These are phyloP conservation scores for Plasmodium reichenowi DNA, from an alignment of 169 alveolate species.

Conservation along the genomic window DNA sequence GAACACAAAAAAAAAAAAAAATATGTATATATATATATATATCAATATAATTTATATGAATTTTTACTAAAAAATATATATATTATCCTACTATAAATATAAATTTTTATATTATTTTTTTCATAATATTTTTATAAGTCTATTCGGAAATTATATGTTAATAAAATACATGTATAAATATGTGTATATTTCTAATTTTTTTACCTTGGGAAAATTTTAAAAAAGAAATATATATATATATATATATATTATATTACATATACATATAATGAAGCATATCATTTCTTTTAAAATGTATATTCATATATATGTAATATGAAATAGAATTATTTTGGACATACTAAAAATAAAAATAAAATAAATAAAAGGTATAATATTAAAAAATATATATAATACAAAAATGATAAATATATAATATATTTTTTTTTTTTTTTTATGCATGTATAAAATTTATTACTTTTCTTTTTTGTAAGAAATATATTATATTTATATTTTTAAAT, in stretches of 20 bases:
- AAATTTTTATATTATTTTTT: background rate
- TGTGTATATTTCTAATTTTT: too few relatives aligned
- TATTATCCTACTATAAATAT: background rate
- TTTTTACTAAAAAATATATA: background rate
- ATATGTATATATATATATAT: background rate
- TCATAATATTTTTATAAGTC: background rate
- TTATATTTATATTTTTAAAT: too few relatives aligned
- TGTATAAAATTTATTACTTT: constrained; percentile 28
- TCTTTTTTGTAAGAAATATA: background rate
- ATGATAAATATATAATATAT: constrained; percentile 2
- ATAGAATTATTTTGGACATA: constrained; percentile 40
- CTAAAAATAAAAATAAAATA: constrained; percentile 13
- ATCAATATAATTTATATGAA: constrained; percentile 9
- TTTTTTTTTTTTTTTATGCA: background rate
- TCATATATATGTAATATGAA: background rate
- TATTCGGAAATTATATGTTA: background rate
- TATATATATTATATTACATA: constrained; percentile 7
- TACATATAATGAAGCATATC: background rate
- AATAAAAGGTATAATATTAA: background rate
- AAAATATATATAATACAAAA: constrained; percentile 18
- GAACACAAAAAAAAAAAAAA: background rate
- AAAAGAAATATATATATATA: constrained; percentile 1
- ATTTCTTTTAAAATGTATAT: background rate
- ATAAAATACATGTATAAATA: constrained; percentile 14
- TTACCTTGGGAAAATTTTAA: constrained; percentile 8